Base-by-base conservation (phyloP, 257 asterid genomes). In the Solanum virginianum region DNA sequence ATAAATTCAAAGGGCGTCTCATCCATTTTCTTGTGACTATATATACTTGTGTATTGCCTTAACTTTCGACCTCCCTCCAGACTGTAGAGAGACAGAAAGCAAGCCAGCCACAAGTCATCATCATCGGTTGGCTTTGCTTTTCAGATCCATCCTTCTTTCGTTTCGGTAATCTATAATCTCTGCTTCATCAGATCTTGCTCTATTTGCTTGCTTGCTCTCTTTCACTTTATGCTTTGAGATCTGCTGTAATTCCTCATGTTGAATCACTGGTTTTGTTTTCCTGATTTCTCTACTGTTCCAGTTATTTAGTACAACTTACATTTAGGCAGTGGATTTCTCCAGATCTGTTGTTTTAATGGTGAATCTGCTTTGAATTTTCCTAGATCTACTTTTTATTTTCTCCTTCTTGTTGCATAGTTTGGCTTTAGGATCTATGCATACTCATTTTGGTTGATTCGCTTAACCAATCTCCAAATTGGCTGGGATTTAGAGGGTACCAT, bases 331-430 rank as follows among this genome's bases (percentile, higher is more conserved):
- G n/a, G 80, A 63, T 24, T 83, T 24, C 22, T 22, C 71, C 56
- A 84, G 86, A 86, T 86, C 89, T 86, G 83, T 80, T 55, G 47
- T 77, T 77, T 2, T 14, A 2, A 8, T 77, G 59, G 71, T 86
- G 7, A 59, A 66, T 47, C 84, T 85, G n/a, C 49, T 57, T 26
- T 11, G 13, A 49, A 29, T 56, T 69, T 59, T 3, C 14, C 60
- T 81, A 87, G 87, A 87, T 87, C 89, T 84, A 81, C 74, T 24
- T 22, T 8, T 24, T 24, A n/a, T n/a, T 26, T 53, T 77, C 8
- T 26, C 16, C 45, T 77, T 51, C 22, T 51, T 74, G 60, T 49
- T 49, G 24, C 22, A 22, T 75, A 39, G 12, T 70, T 7, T 8
- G 10, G 66, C 14, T n/a, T 60, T 60, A 68, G 22, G n/a, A 39